These are phyloP conservation scores for Solanum etuberosum DNA, from an alignment of 257 asterid species.

Conservation along the genomic window DNA sequence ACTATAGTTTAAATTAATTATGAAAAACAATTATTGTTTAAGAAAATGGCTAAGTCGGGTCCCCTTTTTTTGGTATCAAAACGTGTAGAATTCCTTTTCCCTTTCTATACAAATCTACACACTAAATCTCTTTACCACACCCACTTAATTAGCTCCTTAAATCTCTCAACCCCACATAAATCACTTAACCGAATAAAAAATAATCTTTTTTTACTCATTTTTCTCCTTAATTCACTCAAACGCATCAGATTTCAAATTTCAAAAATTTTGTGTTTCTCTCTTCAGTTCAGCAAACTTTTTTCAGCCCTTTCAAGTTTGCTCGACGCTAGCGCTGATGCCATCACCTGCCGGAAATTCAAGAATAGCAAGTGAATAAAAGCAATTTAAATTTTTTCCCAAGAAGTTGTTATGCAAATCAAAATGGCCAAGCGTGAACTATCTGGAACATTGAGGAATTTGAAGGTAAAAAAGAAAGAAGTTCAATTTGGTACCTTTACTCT, in stretches of 20 bases:
- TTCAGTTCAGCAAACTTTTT: background rate
- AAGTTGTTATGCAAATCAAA: background rate
- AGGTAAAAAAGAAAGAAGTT: conserved; percentile 29
- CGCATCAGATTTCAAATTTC: background rate
- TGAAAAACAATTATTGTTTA: background rate
- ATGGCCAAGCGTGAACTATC: conserved; percentile 90
- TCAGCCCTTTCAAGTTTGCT: background rate
- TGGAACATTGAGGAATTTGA: conserved; percentile 65
- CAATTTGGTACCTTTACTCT: background rate
- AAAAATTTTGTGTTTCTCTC: background rate
- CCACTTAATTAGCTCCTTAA: background rate
- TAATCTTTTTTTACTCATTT: background rate
- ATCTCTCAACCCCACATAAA: background rate
- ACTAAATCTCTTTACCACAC: background rate
- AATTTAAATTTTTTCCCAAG: background rate
- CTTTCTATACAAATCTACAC: background rate
- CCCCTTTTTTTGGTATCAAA: no score
- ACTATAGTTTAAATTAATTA: background rate
- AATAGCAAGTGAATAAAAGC: background rate
- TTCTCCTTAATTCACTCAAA: background rate
- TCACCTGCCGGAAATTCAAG: background rate
- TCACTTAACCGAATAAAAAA: background rate
- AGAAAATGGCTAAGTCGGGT: background rate
- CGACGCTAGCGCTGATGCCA: background rate
- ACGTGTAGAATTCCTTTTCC: background rate